Evolutionary conservation across 441 rosid species (phyloP).

Genomic region (Aleurites moluccanus): DNA sequence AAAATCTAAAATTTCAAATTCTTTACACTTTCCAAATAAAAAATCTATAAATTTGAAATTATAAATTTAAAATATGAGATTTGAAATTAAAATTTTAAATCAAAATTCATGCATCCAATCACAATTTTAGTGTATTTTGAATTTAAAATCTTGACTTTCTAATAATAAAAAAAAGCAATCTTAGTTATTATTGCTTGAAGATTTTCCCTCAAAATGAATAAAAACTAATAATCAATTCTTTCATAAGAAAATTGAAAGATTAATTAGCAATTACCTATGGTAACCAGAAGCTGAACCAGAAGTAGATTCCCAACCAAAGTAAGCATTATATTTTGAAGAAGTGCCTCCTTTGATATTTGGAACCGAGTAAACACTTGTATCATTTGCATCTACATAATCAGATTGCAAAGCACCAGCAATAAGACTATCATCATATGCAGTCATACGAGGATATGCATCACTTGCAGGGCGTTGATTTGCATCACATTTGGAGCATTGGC

Average conservation of each 20-base stretch:
- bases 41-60: no score
- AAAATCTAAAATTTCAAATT: no score
- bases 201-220: no score
- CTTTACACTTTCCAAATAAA: no score
- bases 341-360: constrained; percentile 37
- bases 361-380: constrained; percentile 43
- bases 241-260: neutral
- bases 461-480: constrained; percentile 37
- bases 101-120: no score
- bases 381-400: constrained; percentile 34
- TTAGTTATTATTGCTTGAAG: no score
- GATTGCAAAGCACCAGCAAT: constrained; percentile 47
- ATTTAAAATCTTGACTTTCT: no score
- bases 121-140: no score
- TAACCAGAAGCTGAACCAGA: constrained; percentile 52
- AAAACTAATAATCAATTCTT: no score
- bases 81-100: no score
- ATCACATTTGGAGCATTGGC: constrained; percentile 40
- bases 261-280: constrained; percentile 34
- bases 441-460: constrained; percentile 51
- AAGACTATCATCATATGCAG: constrained; percentile 37
- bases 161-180: no score
- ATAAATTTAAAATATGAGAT: no score
- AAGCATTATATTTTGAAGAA: constrained; percentile 37
- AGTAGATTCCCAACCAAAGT: constrained; percentile 53